phyloP scores from a whole-genome alignment of 164 flowering plant species.

The Annona squamosa region DNA sequence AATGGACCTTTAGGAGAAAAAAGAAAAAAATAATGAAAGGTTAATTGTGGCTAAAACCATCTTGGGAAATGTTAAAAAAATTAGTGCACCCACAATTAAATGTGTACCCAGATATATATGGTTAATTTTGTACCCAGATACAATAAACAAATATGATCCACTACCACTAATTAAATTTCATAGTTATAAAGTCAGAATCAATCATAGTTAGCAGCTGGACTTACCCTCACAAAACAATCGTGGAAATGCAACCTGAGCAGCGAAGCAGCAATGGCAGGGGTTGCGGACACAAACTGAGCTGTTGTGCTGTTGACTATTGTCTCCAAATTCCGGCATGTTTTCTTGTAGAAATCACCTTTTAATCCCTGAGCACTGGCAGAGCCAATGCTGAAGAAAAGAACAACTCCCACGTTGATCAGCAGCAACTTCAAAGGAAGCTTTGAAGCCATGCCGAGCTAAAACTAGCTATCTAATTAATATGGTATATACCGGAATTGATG shows the following conservation, averaged over 20 bases:
- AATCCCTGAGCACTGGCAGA: slow-evolving; percentile 8
- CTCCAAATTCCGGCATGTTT: slow-evolving; percentile 30
- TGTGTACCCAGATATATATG: no score
- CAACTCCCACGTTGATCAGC: not conserved
- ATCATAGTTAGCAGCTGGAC: not conserved
- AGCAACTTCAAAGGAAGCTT: not conserved
- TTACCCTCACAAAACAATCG: slow-evolving; percentile 50
- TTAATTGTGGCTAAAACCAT: no score
- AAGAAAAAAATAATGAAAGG: not conserved
- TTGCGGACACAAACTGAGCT: slow-evolving; percentile 4
- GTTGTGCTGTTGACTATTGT: slow-evolving; percentile 18
- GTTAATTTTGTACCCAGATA: no score
- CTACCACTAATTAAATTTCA: no score
- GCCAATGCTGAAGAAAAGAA: not conserved
- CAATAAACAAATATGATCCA: no score
- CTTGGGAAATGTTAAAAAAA: no score
- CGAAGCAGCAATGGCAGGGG: slow-evolving; percentile 30
- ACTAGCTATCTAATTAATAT: no score
- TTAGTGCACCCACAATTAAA: no score
- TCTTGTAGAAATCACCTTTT: slow-evolving; percentile 23
- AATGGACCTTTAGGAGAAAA: not conserved
- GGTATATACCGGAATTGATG: no score
- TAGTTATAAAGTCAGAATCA: no score
- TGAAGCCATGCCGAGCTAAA: not conserved
- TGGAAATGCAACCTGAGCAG: slow-evolving; percentile 43